Base-by-base conservation (phyloP, 805 yeast species). In the Cyberlindnera amylophila region DNA sequence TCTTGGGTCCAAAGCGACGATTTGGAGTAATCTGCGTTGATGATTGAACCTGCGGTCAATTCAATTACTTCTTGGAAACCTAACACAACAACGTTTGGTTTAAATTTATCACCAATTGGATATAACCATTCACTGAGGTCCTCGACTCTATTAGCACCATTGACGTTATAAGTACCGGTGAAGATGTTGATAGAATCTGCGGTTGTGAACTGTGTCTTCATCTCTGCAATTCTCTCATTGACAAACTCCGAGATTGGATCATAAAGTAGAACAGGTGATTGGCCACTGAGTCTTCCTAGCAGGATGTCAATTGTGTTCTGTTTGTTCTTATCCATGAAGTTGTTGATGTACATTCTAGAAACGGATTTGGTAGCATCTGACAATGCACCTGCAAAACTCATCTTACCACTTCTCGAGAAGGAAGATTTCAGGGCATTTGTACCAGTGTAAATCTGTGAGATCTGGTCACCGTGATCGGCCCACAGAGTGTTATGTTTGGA, bases 401-500 rank as follows among this genome's bases (percentile, higher is more conserved):
- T 89, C 57, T 90, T 91, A 18, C 99, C 99, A 23, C 86, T 82
- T 59, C 99, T 76, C 2, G 98, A 86, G 58, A 85, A 93, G 4
- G 96, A 88, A 0, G 96, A 86, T 63, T 93, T 93, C 48, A 93
- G 71, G 0, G 99, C 99, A 47, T 95, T 95, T 0, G 99, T 93
- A 23, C 99, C 98, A 0, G 99, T 91, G 64, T 93, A 93, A 14
- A 93, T 91, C 60, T 87, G 95, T 3, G 96, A 87, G 4, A 93
- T 81, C 51, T 88, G 96, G 63, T 93, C 99, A 43, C 99, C 99
- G 62, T 93, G 93, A 62, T 93, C 96, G 1, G 99, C 99, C 99
- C 99, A 93, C 15, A 93, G 66, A 6, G 86, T 76, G 52, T 90
- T 86, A 51, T 90, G 96, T 42, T 81, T 82, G n/a, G 70, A 64